A percentile compares a stretch with the other conserved stretches of the same genome.
Conservation (phyloP, 345 rosid species). For the Psidium guajava region DNA sequence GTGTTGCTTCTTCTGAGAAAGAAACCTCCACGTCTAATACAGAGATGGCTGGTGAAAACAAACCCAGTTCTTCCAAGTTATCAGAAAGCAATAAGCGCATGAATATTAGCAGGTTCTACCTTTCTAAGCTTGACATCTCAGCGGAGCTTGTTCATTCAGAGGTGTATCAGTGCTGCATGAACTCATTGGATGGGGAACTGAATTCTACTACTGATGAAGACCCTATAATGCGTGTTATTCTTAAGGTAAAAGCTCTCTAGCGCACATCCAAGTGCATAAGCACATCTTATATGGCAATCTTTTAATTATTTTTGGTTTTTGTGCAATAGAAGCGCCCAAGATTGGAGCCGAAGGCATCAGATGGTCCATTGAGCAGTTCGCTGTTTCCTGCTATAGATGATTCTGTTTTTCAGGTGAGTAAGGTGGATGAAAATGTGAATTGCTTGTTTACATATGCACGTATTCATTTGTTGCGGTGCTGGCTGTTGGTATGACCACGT, state of each 20-base stretch:
- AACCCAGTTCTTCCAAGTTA: constrained; percentile 21
- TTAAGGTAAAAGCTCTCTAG: constrained; percentile 32
- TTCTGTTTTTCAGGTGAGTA: constrained; percentile 59
- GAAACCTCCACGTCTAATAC: constrained; percentile 23
- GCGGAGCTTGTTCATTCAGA: constrained; percentile 61
- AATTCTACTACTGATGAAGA: constrained; percentile 28
- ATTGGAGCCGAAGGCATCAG: constrained; percentile 37
- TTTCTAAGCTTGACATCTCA: constrained; percentile 82
- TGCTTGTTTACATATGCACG: not conserved
- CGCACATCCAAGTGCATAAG: not conserved
- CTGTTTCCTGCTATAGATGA: constrained; percentile 43
- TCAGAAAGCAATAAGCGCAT: constrained; percentile 14
- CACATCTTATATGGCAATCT: not conserved
- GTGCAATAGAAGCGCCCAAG: constrained; percentile 59
- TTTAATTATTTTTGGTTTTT: not conserved
- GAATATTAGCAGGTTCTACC: constrained; percentile 33
- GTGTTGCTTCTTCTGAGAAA: constrained; percentile 32
- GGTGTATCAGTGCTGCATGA: constrained; percentile 37
- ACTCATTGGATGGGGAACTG: constrained; percentile 24
- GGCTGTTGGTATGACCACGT: not conserved
- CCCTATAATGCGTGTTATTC: constrained; percentile 33
- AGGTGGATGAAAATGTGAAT: not conserved
- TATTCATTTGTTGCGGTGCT: not conserved
- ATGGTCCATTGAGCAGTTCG: constrained; percentile 26
- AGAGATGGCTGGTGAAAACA: constrained; percentile 17